Evolutionary conservation across 176 grass and related monocot genomes (phyloP), one percentile per base, ranked within the genome.

Genomic region (Bolboschoenus planiculmis): DNA sequence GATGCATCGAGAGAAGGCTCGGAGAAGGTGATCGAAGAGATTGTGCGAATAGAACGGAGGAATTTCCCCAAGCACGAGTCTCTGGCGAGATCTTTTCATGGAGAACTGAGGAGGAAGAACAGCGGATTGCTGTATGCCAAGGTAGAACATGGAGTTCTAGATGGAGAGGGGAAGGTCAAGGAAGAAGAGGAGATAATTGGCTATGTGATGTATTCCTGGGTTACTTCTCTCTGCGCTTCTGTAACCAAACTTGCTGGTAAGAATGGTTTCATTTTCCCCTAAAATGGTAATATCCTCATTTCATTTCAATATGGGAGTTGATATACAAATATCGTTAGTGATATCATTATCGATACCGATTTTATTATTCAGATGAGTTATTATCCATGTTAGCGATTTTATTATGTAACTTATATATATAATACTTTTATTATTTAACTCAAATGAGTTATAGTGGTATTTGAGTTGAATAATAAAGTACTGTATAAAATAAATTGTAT

Each of bases 11-110:
- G 84, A 60, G 84, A 84, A 64, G 79, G 63, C 30, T 80, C 89
- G 5, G 86, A 33, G 61, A 26, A 58, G 34, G 68, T 90, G 23
- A 78, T 95, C 72, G 87, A 93, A 1, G 87, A 90, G 9, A 89
- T 99, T 59, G 86, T 89, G 82, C 87, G 92, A 2, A 57, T 95
- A 75, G 92, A 99, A 75, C 88, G 66, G 79, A 85, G 83, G 86
- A 99, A 93, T 54, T 99, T 95, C 54, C 96, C 96, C 61, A 95
- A 99, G 87, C 96, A 99, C 87, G 96, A 99, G 86, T 99, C 96
- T 18, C 80, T 99, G 26, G 62, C 91, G 37, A 90, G 86, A 61
- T 83, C 91, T 9, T 87, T 95, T 78, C 84, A 90, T 30, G 87
- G 89, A 61, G 96, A 93, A 83, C 72, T 91, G 53, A 90, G 84